A percentile compares a stretch with the other conserved stretches of the same genome.
Evolutionary conservation across 495 filamentous ascomycete genomes (phyloP).

Genomic region (Hyaloscypha bicolor): DNA sequence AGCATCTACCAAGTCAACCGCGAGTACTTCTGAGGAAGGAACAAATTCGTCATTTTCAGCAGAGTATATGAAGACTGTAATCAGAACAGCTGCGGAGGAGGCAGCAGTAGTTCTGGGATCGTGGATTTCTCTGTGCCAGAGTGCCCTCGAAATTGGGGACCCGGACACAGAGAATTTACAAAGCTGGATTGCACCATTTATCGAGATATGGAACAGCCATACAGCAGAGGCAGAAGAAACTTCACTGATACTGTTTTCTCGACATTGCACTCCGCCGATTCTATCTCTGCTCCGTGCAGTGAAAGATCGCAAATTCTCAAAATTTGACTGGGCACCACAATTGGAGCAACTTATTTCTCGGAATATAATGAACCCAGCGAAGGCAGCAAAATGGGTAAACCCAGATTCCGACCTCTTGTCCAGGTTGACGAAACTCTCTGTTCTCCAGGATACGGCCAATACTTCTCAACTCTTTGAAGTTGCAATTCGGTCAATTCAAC

Average conservation of each 20-base stretch:
- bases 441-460: slow-evolving; percentile 31
- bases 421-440: slow-evolving; percentile 40
- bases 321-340: slow-evolving; percentile 38
- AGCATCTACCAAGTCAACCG: slow-evolving; percentile 26
- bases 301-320: slow-evolving; percentile 16
- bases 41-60: slow-evolving; percentile 42
- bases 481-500: slow-evolving; percentile 55
- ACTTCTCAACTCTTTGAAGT: slow-evolving; percentile 58
- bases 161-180: not conserved
- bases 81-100: slow-evolving; percentile 49
- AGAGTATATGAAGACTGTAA: slow-evolving; percentile 54
- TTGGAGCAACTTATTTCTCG: slow-evolving; percentile 67
- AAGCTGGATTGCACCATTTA: slow-evolving; percentile 28
- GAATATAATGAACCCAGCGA: slow-evolving; percentile 71
- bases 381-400: slow-evolving; percentile 38
- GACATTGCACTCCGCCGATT: slow-evolving; percentile 25
- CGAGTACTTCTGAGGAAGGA: slow-evolving; percentile 35
- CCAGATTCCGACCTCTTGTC: slow-evolving; percentile 44
- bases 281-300: slow-evolving; percentile 20
- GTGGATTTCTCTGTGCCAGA: slow-evolving; percentile 18
- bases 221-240: slow-evolving; percentile 15
- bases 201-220: slow-evolving; percentile 30
- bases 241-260: slow-evolving; percentile 23
- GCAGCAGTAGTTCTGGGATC: slow-evolving; percentile 49
- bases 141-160: not conserved